A percentile compares a stretch with the other conserved stretches of the same genome.
These are phyloP conservation scores for Rhododendron ovatum DNA, from an alignment of 148 eudicot species.

Conservation along the genomic window DNA sequence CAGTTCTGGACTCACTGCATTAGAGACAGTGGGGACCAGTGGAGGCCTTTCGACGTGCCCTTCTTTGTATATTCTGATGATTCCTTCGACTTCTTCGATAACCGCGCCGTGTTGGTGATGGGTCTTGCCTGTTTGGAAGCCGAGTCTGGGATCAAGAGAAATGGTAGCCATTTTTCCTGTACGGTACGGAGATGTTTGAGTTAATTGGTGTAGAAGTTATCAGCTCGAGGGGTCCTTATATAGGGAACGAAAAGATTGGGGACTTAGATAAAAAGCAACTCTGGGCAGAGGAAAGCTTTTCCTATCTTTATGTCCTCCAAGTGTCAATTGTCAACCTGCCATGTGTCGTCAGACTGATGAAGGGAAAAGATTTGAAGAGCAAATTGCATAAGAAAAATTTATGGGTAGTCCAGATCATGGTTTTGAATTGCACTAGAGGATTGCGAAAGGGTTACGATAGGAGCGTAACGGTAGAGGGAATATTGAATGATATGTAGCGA, in stretches of 20 bases:
- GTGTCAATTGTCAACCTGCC: neutral
- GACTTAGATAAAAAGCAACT: neutral
- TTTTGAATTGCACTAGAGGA: neutral
- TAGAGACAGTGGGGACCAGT: constrained; percentile 30
- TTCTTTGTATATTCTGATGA: constrained; percentile 47
- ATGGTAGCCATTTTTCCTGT: constrained; percentile 30
- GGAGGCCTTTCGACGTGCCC: constrained; percentile 51
- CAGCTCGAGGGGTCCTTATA: neutral
- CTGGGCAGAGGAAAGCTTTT: neutral
- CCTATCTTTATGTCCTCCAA: neutral
- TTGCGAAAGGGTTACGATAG: neutral
- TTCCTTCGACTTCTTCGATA: constrained; percentile 46
- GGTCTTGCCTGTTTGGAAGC: constrained; percentile 18
- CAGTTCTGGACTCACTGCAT: constrained; percentile 24
- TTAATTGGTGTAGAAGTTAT: neutral
- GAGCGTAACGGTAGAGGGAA: neutral
- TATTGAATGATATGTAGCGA: neutral
- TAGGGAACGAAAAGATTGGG: neutral
- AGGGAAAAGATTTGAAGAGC: neutral
- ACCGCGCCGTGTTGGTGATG: constrained; percentile 21
- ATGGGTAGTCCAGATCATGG: neutral
- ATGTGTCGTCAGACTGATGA: neutral
- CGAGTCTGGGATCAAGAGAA: constrained; percentile 25
- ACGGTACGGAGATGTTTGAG: neutral
- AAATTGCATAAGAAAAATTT: neutral